Evolutionary conservation across 2,329 filamentous ascomycete genomes (phyloP).

Genomic region (Exophiala lecanii-corni): DNA sequence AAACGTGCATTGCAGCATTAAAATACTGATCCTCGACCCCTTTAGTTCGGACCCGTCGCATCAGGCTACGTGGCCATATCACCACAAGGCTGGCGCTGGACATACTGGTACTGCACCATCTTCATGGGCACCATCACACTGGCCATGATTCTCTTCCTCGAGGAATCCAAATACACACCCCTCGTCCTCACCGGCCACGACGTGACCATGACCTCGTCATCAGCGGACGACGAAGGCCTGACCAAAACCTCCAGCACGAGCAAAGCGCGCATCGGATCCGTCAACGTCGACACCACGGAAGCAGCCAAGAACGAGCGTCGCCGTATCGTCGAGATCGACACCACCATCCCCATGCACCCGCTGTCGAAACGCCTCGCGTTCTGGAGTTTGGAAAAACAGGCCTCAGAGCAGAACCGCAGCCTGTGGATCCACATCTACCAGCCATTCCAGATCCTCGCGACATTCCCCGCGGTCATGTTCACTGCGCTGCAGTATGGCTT

Average conservation of each 20-base stretch:
- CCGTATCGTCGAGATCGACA: constrained; percentile 27
- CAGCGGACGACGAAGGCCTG: constrained; percentile 5
- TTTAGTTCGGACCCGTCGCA: constrained; percentile 34
- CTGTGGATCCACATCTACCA: constrained; percentile 32
- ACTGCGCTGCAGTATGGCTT: constrained; percentile 39
- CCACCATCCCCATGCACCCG: constrained; percentile 27
- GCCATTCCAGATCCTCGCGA: constrained; percentile 30
- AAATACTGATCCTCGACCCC: not conserved
- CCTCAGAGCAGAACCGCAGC: constrained; percentile 24
- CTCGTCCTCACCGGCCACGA: constrained; percentile 20
- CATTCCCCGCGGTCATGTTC: constrained; percentile 39
- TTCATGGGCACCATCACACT: constrained; percentile 29
- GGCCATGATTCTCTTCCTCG: constrained; percentile 33
- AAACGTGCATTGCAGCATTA: too few relatives aligned
- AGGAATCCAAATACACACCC: constrained; percentile 35
- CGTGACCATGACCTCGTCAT: constrained; percentile 4
- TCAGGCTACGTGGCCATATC: constrained; percentile 32
- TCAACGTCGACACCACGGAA: constrained; percentile 11
- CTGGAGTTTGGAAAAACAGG: constrained; percentile 22
- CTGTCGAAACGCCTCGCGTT: constrained; percentile 30
- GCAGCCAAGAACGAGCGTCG: constrained; percentile 16
- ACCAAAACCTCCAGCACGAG: constrained; percentile 13
- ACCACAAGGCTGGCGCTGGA: constrained; percentile 34
- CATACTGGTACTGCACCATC: constrained; percentile 34
- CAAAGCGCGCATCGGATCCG: constrained; percentile 7